Percentiles rank a stretch among this genome's conserved stretches.
These are phyloP conservation scores for Sporothrix humicola DNA, from an alignment of 2,329 filamentous ascomycete species.

Conservation along the genomic window DNA sequence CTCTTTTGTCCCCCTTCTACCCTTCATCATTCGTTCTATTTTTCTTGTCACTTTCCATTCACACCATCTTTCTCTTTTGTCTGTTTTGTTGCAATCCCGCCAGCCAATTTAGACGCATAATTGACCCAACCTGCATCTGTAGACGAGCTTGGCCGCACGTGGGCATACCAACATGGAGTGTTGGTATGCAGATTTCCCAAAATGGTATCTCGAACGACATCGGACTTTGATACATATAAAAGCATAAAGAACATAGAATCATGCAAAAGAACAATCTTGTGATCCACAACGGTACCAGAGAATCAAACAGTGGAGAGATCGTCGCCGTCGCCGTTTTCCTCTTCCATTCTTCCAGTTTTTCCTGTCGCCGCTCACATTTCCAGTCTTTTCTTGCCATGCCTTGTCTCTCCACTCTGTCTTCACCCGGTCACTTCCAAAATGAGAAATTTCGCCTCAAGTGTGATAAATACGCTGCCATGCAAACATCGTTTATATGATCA, in stretches of 20 bases:
- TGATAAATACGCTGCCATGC: too few relatives aligned
- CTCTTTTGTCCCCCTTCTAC: neutral
- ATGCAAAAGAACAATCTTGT: neutral
- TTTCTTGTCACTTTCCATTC: neutral
- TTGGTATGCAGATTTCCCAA: neutral
- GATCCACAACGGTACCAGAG: neutral
- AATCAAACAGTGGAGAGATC: constrained; percentile 15
- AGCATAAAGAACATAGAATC: too few relatives aligned
- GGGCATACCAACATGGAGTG: neutral
- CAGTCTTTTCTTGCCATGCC: neutral
- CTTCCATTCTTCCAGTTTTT: neutral
- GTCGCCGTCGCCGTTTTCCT: neutral
- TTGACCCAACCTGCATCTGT: neutral
- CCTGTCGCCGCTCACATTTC: neutral
- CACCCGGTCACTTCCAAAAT: neutral
- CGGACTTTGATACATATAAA: neutral
- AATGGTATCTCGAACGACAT: neutral
- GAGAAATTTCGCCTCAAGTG: too few relatives aligned
- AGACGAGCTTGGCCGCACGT: constrained; percentile 13
- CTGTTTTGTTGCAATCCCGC: too few relatives aligned
- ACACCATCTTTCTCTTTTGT: neutral
- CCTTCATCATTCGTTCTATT: neutral
- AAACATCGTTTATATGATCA: too few relatives aligned
- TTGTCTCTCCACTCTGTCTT: neutral
- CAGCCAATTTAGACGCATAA: constrained; percentile 10